Evolutionary conservation across 2,329 filamentous ascomycete genomes (phyloP), one percentile per base, ranked within the genome.

Genomic region (Bipolaris victoriae): DNA sequence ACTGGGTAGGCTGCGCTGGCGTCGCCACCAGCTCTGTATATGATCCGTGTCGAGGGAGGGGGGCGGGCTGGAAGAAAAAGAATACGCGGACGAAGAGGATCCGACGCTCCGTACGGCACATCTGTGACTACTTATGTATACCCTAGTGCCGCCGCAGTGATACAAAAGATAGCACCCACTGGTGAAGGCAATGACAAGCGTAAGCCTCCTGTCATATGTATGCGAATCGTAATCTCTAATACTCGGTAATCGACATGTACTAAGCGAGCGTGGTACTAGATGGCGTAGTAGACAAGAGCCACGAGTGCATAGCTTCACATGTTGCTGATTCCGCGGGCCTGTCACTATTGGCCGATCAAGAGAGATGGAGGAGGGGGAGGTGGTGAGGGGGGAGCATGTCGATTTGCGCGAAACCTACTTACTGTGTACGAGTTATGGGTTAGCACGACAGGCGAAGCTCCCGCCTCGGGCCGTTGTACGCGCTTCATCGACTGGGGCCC

Each of bases 401-500:
- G 15, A 9, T 43, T 46, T 22, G 44, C 29, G 10, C 44, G 11
- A 46, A 20, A 15, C 33, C 18, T 16, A 10, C 29, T 31, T 31
- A 31, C 18, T 16, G 29, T 10, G 11, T 31, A 31, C 10, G 29
- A 31, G 16, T n/a, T n/a, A n/a, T 24, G 11, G 29, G 45, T 22
- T 48, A 16, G 33, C 15, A 36, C n/a, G 7, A 15, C 26, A 35
- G 29, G 36, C 39, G 18, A 44, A 16, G 7, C 20, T 35, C 18
- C 39, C 49, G 49, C 31, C 15, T 26, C 49, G 49, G 49, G 49
- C 49, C 49, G 49, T 51, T 51, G 39, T 39, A 37, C 45, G 33
- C 33, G 33, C 45, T 48, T 48, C 20, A 26, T 36, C 18, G n/a
- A 36, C 31, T 48, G 31, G 18, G 31, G 16, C 4, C 31, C 45